Percentiles rank a stretch among this genome's conserved stretches.
Conservation (phyloP, 768 basidiomycete species). For the Xerocomellus chrysenteron region DNA sequence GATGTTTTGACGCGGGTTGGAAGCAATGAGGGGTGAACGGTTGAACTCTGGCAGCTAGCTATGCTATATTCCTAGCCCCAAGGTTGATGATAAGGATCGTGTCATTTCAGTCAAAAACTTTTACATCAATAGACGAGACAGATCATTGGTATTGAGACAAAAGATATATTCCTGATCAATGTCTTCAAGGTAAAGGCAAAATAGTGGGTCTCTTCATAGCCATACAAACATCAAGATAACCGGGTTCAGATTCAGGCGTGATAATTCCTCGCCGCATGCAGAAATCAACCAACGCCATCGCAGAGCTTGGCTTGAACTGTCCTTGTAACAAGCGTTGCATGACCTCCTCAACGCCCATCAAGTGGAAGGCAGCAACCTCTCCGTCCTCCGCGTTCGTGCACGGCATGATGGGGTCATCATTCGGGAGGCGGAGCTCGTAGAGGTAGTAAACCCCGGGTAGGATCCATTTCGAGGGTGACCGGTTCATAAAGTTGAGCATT, state of each 20-base stretch:
- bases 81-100: background rate
- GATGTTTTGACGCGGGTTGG: background rate
- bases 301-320: constrained; percentile 44
- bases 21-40: background rate
- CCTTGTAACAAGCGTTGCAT: constrained; percentile 35
- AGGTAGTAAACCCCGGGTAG: constrained; percentile 47
- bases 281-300: constrained; percentile 43
- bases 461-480: constrained; percentile 42
- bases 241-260: constrained; percentile 23
- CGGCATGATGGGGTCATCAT: constrained; percentile 34
- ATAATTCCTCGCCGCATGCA: constrained; percentile 37
- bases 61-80: background rate
- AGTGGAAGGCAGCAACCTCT: constrained; percentile 43
- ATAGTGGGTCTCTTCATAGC: constrained; percentile 16
- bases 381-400: constrained; percentile 39
- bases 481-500: constrained; percentile 41
- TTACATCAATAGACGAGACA: background rate
- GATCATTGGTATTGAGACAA: background rate
- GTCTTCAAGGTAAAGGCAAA: constrained; percentile 21
- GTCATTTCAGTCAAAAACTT: background rate
- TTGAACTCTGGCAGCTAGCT: background rate
- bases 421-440: constrained; percentile 42
- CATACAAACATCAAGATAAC: constrained; percentile 26
- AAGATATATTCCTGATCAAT: background rate
- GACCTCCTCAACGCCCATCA: constrained; percentile 36